phyloP scores from a whole-genome alignment of 345 rosid species.

The Pseudoturritis turrita region DNA sequence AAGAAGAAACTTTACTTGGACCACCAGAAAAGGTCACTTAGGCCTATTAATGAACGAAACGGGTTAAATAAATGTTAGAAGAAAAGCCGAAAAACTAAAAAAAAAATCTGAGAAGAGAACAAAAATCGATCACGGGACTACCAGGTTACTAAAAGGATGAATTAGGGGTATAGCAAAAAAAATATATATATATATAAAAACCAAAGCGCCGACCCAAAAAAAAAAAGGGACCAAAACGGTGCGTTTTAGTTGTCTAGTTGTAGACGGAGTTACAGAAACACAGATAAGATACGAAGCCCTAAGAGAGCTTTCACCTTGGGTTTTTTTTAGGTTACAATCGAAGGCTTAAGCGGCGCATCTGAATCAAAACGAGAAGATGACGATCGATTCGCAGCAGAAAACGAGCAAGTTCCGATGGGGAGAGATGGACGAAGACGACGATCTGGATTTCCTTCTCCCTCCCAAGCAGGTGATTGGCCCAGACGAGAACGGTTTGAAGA shows the following conservation, averaged over 20 bases:
- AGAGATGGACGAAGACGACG: conserved; percentile 69
- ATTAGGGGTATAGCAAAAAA: no score
- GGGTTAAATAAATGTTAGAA: no score
- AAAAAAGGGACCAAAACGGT: background rate
- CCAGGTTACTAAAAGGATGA: no score
- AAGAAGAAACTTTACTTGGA: no score
- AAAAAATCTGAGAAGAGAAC: background rate
- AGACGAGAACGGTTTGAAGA: conserved; percentile 71
- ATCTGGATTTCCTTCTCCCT: conserved; percentile 64
- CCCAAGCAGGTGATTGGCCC: conserved; percentile 73
- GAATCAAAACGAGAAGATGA: conserved; percentile 9
- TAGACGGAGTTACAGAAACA: background rate
- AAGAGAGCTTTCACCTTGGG: background rate
- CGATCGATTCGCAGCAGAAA: conserved; percentile 27
- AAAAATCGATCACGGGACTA: background rate
- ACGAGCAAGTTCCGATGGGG: conserved; percentile 62
- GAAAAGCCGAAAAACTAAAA: no score
- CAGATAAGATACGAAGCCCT: conserved; percentile 9
- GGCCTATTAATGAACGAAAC: background rate
- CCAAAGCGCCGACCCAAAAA: no score
- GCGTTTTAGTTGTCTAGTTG: background rate
- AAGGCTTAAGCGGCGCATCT: conserved; percentile 16
- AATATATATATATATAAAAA: no score
- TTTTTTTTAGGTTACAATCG: background rate
- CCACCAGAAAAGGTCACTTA: no score